Evolutionary conservation across 2,329 filamentous ascomycete species (phyloP), one percentile per base, ranked within the genome.

Genomic region (Scedosporium dehoogii): DNA sequence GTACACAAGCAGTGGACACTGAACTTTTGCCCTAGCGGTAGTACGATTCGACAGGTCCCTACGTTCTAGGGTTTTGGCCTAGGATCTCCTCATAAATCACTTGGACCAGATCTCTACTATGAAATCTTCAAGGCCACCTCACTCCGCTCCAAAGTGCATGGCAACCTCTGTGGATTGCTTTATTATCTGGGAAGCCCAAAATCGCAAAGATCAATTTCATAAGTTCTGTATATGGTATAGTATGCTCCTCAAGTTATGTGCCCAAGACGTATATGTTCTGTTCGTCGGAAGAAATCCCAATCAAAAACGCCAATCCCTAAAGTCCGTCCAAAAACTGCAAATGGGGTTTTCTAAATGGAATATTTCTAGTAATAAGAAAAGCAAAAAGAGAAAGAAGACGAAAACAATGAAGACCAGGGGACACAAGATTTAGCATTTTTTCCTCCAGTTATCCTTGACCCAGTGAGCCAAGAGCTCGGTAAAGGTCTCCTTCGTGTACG

Each of bases 371-470:
- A 29, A 23, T 10, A 27, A 21, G 14, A 14, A 21, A 55, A 21
- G 10, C n/a, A 14, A 18, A 53, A 46, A 9, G 14, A 10, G 44
- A 48, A 48, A 23, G 10, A 48, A 48, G 12, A 7, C n/a, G 4
- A 46, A 46, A 5, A 18, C 6, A 48, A 18, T 16, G 44, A 48
- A 48, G 44, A 23, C n/a, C 7, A 2, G 21, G n/a, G 21, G 23
- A 14, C 21, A 23, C 23, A 59, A n/a, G 9, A 23, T 42, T 42
- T 63, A 81, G 63, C 81, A 84, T 0, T 79, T 69, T 1, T 73
- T 75, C 60, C 73, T 70, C 85, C 85, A 88, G 68, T 87, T 81
- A 70, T 80, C 71, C 69, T 75, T 74, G 61, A 87, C 82, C 85
- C 85, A 88, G 1, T 74, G 73, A 0, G 76, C 76, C 69, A 88